A percentile compares a stretch with the other conserved stretches of the same genome.
Evolutionary conservation across 202 grass and related monocot species (phyloP).

Genomic region (Brachypodium distachyon): DNA sequence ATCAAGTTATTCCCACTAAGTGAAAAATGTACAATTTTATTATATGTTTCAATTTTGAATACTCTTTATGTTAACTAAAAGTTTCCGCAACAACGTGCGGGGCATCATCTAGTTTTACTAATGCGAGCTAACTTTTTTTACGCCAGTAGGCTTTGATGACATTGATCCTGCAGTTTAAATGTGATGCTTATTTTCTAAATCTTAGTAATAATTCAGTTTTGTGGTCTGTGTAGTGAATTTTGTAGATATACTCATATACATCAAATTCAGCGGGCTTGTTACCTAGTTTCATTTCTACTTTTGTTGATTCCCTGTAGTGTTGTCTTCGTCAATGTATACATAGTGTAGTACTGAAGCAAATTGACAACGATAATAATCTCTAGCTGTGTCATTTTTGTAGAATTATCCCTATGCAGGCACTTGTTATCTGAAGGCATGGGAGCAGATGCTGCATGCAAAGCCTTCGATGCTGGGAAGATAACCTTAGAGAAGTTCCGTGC

Average conservation of each 20-base stretch:
- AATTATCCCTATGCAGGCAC: constrained; percentile 85
- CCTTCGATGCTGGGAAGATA: constrained; percentile 75
- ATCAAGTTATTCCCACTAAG: no score
- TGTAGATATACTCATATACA: neutral
- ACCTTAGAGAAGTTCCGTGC: constrained; percentile 66
- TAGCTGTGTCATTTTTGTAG: constrained; percentile 47
- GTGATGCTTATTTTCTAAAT: constrained; percentile 4
- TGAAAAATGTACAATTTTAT: no score
- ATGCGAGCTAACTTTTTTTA: neutral
- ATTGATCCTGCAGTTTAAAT: constrained; percentile 12
- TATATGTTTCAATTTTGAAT: no score
- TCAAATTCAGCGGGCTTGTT: neutral
- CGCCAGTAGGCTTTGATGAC: constrained; percentile 4
- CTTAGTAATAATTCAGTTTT: constrained; percentile 6
- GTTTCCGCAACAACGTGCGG: no score
- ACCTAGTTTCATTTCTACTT: constrained; percentile 5
- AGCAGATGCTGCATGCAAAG: constrained; percentile 53
- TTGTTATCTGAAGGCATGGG: constrained; percentile 88
- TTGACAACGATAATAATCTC: constrained; percentile 3
- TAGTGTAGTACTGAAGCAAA: neutral
- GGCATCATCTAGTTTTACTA: no score
- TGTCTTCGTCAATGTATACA: neutral
- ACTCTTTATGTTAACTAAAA: no score
- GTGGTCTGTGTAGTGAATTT: constrained; percentile 2
- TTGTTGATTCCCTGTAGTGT: neutral